Percentiles rank a stretch among this genome's conserved stretches.
Evolutionary conservation across 768 basidiomycete species (phyloP).

Genomic region (Lactarius indigo): DNA sequence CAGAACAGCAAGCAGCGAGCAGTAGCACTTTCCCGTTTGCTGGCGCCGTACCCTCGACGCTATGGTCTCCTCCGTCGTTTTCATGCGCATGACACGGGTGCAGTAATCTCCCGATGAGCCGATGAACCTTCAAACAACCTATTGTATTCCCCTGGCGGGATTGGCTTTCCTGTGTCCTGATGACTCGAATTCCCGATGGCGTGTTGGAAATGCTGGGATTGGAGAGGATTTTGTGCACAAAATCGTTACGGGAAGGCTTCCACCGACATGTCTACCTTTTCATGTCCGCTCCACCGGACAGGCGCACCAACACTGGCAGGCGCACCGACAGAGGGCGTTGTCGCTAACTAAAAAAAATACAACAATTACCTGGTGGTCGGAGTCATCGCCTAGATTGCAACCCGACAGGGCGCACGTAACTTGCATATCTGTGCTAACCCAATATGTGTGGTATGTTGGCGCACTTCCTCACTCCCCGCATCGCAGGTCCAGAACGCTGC

Average conservation of each 20-base stretch:
- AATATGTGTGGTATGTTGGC: neutral
- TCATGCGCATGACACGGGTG: neutral
- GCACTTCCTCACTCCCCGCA: neutral
- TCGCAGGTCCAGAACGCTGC: neutral
- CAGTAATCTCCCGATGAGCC: neutral
- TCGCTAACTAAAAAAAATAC: neutral
- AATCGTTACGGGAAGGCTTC: neutral
- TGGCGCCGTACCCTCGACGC: neutral
- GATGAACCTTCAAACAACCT: neutral
- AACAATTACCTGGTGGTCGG: neutral
- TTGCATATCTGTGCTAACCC: neutral
- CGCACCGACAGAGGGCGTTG: neutral
- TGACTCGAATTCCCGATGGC: too few species aligned
- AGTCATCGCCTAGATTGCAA: neutral
- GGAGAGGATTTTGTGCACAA: neutral
- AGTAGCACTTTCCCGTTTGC: neutral
- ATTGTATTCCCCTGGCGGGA: neutral
- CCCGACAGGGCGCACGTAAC: neutral
- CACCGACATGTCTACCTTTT: neutral
- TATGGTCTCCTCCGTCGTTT: neutral
- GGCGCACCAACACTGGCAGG: neutral
- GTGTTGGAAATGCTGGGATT: too few species aligned
- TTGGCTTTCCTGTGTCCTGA: neutral
- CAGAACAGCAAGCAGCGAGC: neutral
- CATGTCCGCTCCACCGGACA: neutral